Conservation (phyloP, 176 grass and related monocot genomes). For the Tillandsia fasciculata region DNA sequence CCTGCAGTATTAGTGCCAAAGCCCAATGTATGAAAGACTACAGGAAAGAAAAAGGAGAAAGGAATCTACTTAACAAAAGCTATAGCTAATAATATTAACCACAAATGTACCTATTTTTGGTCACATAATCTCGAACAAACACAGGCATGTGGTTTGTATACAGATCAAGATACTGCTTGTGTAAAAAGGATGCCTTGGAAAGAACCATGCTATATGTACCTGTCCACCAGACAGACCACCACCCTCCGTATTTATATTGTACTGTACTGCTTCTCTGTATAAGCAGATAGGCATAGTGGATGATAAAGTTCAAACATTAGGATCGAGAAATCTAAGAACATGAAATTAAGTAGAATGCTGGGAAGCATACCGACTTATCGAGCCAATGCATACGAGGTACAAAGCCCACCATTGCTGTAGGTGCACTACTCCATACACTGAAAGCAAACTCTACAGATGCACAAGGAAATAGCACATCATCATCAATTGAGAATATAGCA, state of each 20-base stretch:
- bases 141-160: constrained; percentile 66
- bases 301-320: not conserved
- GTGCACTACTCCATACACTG: constrained; percentile 13
- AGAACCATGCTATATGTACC: constrained; percentile 94
- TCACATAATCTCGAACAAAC: constrained; percentile 57
- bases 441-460: constrained; percentile 19
- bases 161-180: constrained; percentile 53
- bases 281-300: not conserved
- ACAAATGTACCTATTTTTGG: constrained; percentile 47
- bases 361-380: constrained; percentile 21
- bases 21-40: not conserved
- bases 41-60: constrained; percentile 4
- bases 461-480: constrained; percentile 20
- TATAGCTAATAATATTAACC: not conserved
- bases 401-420: constrained; percentile 19
- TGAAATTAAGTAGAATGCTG: not conserved
- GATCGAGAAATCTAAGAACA: not conserved
- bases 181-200: constrained; percentile 82
- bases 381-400: constrained; percentile 66
- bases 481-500: constrained; percentile 21
- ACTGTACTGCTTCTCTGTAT: constrained; percentile 25
- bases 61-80: not conserved
- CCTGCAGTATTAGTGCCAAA: constrained; percentile 25
- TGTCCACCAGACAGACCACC: constrained; percentile 99
- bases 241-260: constrained; percentile 57